Conservation (phyloP, 495 filamentous ascomycete species). For the Xylaria bambusicola region DNA sequence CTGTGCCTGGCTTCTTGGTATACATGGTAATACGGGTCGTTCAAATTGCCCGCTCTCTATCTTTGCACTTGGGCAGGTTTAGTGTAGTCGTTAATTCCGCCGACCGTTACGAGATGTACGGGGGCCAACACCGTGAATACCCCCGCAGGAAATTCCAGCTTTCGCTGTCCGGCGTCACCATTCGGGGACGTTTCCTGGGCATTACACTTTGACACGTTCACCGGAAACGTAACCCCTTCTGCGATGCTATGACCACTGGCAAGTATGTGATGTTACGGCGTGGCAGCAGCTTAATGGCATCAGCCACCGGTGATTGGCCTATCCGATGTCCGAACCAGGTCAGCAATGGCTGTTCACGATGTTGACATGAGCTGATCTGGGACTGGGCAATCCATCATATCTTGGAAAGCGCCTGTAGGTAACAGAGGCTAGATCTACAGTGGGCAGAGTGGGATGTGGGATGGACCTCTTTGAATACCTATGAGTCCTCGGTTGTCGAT, state of each 20-base stretch:
- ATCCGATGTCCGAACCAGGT: not conserved
- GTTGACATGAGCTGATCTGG: conserved; percentile 13
- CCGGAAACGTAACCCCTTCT: conserved; percentile 6
- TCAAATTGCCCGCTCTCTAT: not conserved
- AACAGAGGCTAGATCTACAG: too few relatives aligned
- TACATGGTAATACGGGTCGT: not conserved
- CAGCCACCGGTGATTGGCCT: conserved; percentile 1
- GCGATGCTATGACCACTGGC: not conserved
- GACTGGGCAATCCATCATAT: conserved; percentile 7
- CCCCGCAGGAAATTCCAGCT: conserved; percentile 8
- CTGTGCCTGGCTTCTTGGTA: not conserved
- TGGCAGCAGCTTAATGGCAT: not conserved
- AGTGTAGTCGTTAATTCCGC: not conserved
- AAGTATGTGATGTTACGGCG: conserved; percentile 3
- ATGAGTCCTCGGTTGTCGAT: not conserved
- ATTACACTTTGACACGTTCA: conserved; percentile 7
- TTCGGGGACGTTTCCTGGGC: conserved; percentile 4
- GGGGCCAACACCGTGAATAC: not conserved
- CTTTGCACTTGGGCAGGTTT: not conserved
- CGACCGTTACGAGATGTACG: conserved; percentile 13
- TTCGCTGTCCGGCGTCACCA: conserved; percentile 17
- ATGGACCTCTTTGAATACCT: too few relatives aligned
- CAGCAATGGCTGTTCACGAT: not conserved
- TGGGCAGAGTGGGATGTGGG: too few relatives aligned
- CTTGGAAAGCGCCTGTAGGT: too few relatives aligned